Evolutionary conservation across 495 filamentous ascomycete species (phyloP).

Genomic region (Symbiotaphrina buchneri): DNA sequence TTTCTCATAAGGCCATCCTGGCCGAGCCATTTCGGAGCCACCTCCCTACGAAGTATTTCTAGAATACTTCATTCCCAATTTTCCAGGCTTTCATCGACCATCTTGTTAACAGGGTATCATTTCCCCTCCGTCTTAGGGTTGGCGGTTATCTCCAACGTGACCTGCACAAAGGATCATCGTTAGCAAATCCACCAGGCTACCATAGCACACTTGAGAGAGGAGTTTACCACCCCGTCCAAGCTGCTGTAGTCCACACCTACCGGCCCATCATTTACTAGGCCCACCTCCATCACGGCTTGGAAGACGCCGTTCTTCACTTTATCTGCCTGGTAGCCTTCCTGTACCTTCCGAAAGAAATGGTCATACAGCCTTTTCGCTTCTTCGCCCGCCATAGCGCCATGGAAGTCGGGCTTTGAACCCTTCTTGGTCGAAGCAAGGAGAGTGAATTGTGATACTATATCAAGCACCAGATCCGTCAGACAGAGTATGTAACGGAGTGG

Average conservation of each 20-base stretch:
- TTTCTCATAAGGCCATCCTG: no score
- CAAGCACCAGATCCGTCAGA: background rate
- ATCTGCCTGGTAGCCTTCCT: slow-evolving; percentile 45
- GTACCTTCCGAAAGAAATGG: slow-evolving; percentile 54
- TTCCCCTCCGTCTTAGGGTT: slow-evolving; percentile 1
- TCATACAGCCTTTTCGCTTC: slow-evolving; percentile 66
- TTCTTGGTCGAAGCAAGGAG: slow-evolving; percentile 82
- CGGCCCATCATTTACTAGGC: slow-evolving; percentile 80
- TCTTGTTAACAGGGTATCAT: no score
- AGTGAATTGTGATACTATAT: slow-evolving; percentile 90
- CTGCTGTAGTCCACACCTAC: slow-evolving; percentile 54
- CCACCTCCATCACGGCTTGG: slow-evolving; percentile 98
- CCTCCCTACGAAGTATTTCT: no score
- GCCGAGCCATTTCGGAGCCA: no score
- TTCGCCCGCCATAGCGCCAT: slow-evolving; percentile 56
- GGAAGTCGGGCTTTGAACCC: slow-evolving; percentile 88
- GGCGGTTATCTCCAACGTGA: slow-evolving; percentile 4
- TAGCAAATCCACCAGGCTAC: background rate
- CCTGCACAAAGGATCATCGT: slow-evolving; percentile 1
- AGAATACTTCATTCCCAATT: no score
- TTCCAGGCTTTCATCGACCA: no score
- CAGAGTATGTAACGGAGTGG: background rate
- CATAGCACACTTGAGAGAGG: slow-evolving; percentile 2
- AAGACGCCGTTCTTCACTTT: slow-evolving; percentile 88
- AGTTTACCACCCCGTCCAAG: slow-evolving; percentile 36